Evolutionary conservation across 768 basidiomycete genomes (phyloP).

Genomic region (Scleroderma bovista): DNA sequence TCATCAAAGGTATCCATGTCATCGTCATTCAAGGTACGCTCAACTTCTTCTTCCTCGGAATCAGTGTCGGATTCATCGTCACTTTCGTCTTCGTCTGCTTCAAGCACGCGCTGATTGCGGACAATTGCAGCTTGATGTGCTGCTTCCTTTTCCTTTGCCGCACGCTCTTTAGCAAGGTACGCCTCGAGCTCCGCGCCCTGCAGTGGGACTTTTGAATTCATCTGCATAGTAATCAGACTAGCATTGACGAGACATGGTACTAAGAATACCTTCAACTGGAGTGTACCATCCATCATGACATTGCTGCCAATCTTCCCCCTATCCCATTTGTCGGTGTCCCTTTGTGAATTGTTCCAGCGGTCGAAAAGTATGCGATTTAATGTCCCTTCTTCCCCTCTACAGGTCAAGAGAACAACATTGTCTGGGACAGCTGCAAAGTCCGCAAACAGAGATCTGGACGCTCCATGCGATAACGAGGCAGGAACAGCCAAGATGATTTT

Average conservation of each 20-base stretch:
- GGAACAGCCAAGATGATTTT: conserved; percentile 94
- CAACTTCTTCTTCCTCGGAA: conserved; percentile 54
- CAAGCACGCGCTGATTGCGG: conserved; percentile 82
- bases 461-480: conserved; percentile 87
- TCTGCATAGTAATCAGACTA: conserved; percentile 36
- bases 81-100: conserved; percentile 89
- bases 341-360: conserved; percentile 80
- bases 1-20: conserved; percentile 40
- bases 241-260: not conserved
- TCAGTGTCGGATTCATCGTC: conserved; percentile 65
- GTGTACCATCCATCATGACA: conserved; percentile 69
- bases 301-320: conserved; percentile 84
- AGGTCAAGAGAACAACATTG: conserved; percentile 85
- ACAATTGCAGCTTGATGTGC: conserved; percentile 81
- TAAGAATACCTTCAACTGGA: conserved; percentile 57
- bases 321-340: conserved; percentile 81
- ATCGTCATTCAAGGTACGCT: conserved; percentile 48
- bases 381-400: conserved; percentile 73
- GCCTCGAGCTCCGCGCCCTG: conserved; percentile 85
- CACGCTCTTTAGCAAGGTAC: conserved; percentile 69
- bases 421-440: conserved; percentile 79
- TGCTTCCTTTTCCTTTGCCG: conserved; percentile 75
- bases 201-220: conserved; percentile 86
- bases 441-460: conserved; percentile 79
- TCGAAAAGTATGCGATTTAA: conserved; percentile 76